phyloP scores from a whole-genome alignment of 495 filamentous ascomycete genomes.

The Echria macrotheca region DNA sequence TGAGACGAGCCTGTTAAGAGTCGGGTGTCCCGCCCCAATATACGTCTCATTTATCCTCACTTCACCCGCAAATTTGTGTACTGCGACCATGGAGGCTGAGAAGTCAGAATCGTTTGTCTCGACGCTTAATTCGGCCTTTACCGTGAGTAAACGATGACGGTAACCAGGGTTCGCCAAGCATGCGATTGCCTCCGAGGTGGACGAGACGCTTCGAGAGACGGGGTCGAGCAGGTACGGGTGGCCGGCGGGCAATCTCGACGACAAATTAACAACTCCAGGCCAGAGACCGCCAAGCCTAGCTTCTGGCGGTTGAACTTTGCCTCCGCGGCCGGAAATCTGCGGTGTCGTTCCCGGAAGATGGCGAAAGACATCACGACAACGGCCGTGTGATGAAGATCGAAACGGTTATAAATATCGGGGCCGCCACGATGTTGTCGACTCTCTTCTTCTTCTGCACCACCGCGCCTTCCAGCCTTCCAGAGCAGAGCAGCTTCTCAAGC shows the following conservation, averaged over 20 bases:
- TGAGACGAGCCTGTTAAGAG: conserved; percentile 26
- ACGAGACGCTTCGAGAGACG: conserved; percentile 7
- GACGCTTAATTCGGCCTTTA: conserved; percentile 10
- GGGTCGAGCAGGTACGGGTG: conserved; percentile 2
- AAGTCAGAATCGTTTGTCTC: conserved; percentile 11
- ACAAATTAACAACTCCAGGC: conserved; percentile 29
- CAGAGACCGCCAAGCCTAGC: conserved; percentile 17
- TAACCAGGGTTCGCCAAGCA: conserved; percentile 14
- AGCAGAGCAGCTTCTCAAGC: conserved; percentile 1
- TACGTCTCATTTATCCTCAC: conserved; percentile 45
- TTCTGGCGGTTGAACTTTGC: conserved; percentile 17
- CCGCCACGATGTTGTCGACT: conserved; percentile 25
- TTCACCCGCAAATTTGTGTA: conserved; percentile 46
- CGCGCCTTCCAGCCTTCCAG: conserved; percentile 22
- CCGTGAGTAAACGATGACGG: conserved; percentile 10
- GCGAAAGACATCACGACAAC: conserved; percentile 9
- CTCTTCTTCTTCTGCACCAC: conserved; percentile 21
- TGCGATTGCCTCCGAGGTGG: conserved; percentile 9
- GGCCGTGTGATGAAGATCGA: not conserved
- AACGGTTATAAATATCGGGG: conserved; percentile 30
- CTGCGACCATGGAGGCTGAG: conserved; percentile 24
- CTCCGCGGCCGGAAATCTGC: conserved; percentile 21
- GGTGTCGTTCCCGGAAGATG: conserved; percentile 6
- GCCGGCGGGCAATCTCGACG: conserved; percentile 17
- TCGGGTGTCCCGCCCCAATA: conserved; percentile 37